A percentile compares a stretch with the other conserved stretches of the same genome.
Conservation (phyloP, 306 rosid species). For the Vigna radiata region DNA sequence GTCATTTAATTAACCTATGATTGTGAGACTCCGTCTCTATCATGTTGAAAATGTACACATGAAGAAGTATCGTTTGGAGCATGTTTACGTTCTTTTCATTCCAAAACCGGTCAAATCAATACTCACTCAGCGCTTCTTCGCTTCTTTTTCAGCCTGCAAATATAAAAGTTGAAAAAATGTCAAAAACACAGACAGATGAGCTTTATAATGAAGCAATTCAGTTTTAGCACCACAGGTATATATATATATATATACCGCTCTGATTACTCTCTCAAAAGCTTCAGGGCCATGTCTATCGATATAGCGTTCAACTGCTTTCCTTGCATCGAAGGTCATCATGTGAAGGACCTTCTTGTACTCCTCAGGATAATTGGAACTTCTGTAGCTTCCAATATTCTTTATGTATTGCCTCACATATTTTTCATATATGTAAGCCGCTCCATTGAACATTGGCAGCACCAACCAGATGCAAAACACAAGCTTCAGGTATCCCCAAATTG, state of each 20-base stretch:
- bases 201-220: neutral
- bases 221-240: neutral
- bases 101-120: conserved; percentile 3
- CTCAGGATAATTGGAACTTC: conserved; percentile 55
- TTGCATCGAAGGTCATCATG: conserved; percentile 85
- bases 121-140: conserved; percentile 62
- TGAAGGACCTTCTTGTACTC: conserved; percentile 71
- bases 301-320: conserved; percentile 76
- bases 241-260: conserved; percentile 64
- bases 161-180: conserved; percentile 11
- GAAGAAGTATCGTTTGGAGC: neutral
- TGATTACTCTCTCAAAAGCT: conserved; percentile 77
- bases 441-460: conserved; percentile 88
- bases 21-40: neutral
- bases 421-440: conserved; percentile 85
- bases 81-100: conserved; percentile 16
- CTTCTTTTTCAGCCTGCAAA: conserved; percentile 89
- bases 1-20: neutral
- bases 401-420: conserved; percentile 75
- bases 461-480: conserved; percentile 81
- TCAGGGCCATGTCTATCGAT: conserved; percentile 71
- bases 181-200: conserved; percentile 4
- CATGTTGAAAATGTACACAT: neutral
- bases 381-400: conserved; percentile 53
- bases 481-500: conserved; percentile 85